Conservation (phyloP, 1,284 basidiomycete species). For the Tetrapyrgos nigripes region DNA sequence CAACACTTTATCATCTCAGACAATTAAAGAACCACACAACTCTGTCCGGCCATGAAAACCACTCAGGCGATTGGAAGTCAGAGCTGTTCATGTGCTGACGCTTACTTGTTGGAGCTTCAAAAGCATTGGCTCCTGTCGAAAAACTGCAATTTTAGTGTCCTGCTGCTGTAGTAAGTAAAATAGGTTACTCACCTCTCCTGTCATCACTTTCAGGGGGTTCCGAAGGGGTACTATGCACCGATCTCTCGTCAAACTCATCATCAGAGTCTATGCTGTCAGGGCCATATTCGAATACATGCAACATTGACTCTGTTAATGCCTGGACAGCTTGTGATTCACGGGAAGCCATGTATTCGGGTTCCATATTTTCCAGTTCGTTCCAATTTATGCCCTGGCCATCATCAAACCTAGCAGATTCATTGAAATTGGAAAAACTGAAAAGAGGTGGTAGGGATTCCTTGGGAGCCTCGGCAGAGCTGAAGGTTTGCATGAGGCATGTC, state of each 20-base stretch:
- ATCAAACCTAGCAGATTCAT: neutral
- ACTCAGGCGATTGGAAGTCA: neutral
- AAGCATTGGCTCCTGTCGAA: neutral
- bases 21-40: neutral
- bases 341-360: neutral
- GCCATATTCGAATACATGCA: neutral
- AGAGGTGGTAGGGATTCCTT: neutral
- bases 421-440: neutral
- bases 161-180: neutral
- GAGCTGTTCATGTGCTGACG: neutral
- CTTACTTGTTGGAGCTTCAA: neutral
- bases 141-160: neutral
- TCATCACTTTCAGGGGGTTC: neutral
- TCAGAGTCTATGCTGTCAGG: slow-evolving; percentile 7
- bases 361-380: neutral
- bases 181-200: too few relatives aligned
- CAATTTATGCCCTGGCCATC: neutral
- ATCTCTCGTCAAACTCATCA: neutral
- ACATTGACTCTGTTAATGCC: neutral
- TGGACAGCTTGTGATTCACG: neutral
- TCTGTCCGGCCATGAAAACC: slow-evolving; percentile 10
- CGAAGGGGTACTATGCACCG: neutral
- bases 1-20: neutral
- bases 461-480: neutral
- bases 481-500: neutral